phyloP scores from a whole-genome alignment of 1,139 yeast species.

The Sugiyamaella japonica region DNA sequence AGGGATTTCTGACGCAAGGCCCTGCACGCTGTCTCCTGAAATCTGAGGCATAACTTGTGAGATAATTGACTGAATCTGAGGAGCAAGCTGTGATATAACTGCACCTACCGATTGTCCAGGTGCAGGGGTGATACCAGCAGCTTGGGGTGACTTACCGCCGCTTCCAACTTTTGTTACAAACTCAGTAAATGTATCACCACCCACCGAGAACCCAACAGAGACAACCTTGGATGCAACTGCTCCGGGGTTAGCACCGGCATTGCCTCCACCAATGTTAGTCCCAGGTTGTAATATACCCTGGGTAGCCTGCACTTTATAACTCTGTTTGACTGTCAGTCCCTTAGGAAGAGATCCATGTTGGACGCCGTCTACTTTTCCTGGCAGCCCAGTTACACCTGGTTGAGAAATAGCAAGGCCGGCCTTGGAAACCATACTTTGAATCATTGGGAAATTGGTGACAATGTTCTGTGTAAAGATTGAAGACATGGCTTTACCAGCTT shows the following conservation, averaged over 20 bases:
- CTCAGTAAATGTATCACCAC: background rate
- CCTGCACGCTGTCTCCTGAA: slow-evolving; percentile 1
- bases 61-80: slow-evolving; percentile 11
- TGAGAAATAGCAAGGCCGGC: background rate
- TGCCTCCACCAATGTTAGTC: background rate
- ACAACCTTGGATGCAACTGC: background rate
- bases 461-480: slow-evolving; percentile 4
- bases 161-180: background rate
- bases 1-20: background rate
- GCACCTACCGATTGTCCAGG: background rate
- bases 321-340: background rate
- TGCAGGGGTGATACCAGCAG: slow-evolving; percentile 4
- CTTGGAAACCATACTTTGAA: slow-evolving; percentile 9
- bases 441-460: slow-evolving; percentile 13
- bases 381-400: background rate
- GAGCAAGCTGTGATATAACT: background rate
- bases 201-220: background rate
- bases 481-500: slow-evolving; percentile 4
- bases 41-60: slow-evolving; percentile 1
- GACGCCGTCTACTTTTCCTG: background rate
- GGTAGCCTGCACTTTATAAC: background rate
- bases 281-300: background rate
- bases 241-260: background rate
- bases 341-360: background rate
- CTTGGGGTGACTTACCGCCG: background rate